Base-by-base conservation (phyloP, 495 filamentous ascomycete species). In the Penicillium odoratum region DNA sequence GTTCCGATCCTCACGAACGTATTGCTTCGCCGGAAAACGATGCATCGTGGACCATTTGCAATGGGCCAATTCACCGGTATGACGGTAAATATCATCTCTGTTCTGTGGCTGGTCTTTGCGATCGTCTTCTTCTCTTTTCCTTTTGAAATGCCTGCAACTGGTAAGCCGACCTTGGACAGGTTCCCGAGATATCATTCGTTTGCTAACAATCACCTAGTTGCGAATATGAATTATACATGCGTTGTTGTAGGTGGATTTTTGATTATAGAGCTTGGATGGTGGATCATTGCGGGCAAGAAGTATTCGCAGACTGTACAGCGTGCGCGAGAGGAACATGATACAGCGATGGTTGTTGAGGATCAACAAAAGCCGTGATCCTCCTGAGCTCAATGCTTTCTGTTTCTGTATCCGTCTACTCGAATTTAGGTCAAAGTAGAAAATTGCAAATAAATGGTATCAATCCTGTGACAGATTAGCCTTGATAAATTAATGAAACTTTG, bases 61-160 rank as follows among this genome's bases (percentile, higher is more conserved):
- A 64, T 77, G 62, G 53, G 60, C 16, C 52, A 61, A 38, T 44
- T 57, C 7, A 29, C 43, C 3, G 74, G 74, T 9, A 75, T 73
- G 70, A 48, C 52, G 1, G 71, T 77, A 21, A 77, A 77, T 34
- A 65, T 66, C 26, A 44, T 77, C 7, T 64, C 72, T 9, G 67
- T 69, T 0, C 52, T 59, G 1, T 77, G 74, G 74, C 45, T 77
- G 8, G 51, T 69, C 6, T 75, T 77, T 49, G 74, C 74, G 2
- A 75, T 87, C 51, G 76, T 88, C 8, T 83, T 92, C 50, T 93
- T 88, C 70, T 91, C 87, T 56, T 91, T 92, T 66, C 89, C 85
- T 1, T 88, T 79, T 55, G 69, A 69, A 28, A 69, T 82, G 67
- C 85, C 85, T 0, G 81, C 76, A 3, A 69, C 62, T 5, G 56